Evolutionary conservation across 2,329 filamentous ascomycete genomes (phyloP), one percentile per base, ranked within the genome.

Genomic region (Basipetospora chlamydospora): DNA sequence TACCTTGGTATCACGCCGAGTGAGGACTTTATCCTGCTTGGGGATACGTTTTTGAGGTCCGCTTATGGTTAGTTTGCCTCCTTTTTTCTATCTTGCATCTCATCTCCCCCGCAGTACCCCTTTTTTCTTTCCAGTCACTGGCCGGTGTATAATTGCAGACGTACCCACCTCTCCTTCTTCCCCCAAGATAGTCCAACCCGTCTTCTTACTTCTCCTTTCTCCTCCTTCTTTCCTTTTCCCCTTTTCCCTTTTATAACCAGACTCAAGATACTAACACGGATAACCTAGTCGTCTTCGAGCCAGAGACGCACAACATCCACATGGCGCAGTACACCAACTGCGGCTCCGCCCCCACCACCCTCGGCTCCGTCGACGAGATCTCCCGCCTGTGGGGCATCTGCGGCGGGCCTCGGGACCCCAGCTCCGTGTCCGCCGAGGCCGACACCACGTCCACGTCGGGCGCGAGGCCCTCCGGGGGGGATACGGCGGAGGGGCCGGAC

Each of bases 31-130:
- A 53, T 57, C 10, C 49, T 72, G n/a, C 52, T 71, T 9, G 67
- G 67, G 6, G 67, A 71, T 44, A 69, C 66, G 1, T 66, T 72
- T 49, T 42, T 71, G 42, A 59, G 67, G 20, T 67, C 63, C 9
- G 65, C 63, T 4, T 72, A 71, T 43, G 56, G 63, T 67, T 41
- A 20, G 54, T 49, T 20, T 29, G n/a, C n/a, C n/a, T n/a, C n/a
- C n/a, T n/a, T n/a, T n/a, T n/a, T n/a, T n/a, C n/a, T n/a, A n/a
- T n/a, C n/a, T n/a, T n/a, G n/a, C n/a, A n/a, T n/a, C n/a, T n/a
- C n/a, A n/a, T n/a, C n/a, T n/a, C n/a, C n/a, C n/a, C n/a, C n/a
- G n/a, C n/a, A n/a, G n/a, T n/a, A n/a, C n/a, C n/a, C n/a, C n/a
- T n/a, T n/a, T n/a, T n/a, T n/a, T n/a, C n/a, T n/a, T n/a, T n/a